Evolutionary conservation across 225 moss, liverwort and hornwort species (phyloP), one percentile per base, ranked within the genome.

Genomic region (Physcomitrellopsis africana): DNA sequence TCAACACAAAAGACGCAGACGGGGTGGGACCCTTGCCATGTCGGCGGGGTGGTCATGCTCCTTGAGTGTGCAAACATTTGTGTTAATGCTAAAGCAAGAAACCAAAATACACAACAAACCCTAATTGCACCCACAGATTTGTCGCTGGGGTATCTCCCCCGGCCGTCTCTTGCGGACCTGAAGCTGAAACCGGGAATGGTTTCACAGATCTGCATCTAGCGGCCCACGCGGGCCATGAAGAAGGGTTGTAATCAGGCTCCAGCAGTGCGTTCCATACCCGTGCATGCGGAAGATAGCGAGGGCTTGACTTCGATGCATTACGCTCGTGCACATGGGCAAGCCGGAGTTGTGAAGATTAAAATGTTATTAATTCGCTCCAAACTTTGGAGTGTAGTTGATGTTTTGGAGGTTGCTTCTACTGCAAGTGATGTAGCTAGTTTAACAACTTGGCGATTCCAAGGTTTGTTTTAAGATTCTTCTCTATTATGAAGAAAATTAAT

Each of bases 171-270:
- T 26, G 79, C 71, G 9, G 87, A 87, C 19, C 16, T 55, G 62
- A 19, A 20, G 10, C 17, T 1, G 87, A 82, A 49, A 53, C 26
- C 3, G 57, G 71, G 9, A 60, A 77, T 7, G 77, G 72, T 11
- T 84, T 84, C 68, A 84, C 84, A 47, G 70, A 81, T 2, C 29
- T 84, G 68, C 87, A 87, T 56, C 74, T 87, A 3, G 87, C 87
- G 3, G 82, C 84, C 0, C 70, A 84, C 1, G 84, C 79, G 79
- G 87, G 87, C 0, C 80, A 82, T 65, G 70, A 73, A 47, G 74
- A n/a, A n/a, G 17, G 22, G 82, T 87, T 9, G 72, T 80, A 20
- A 3, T 41, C 63, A 12, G 42, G 20, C 74, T 87, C 14, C 23
- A 84, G 65, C 70, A 52, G 8, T 77, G 67, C 10, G 63, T 70